Conservation (phyloP, 106 monocot species). For the Platanthera zijinensis region DNA sequence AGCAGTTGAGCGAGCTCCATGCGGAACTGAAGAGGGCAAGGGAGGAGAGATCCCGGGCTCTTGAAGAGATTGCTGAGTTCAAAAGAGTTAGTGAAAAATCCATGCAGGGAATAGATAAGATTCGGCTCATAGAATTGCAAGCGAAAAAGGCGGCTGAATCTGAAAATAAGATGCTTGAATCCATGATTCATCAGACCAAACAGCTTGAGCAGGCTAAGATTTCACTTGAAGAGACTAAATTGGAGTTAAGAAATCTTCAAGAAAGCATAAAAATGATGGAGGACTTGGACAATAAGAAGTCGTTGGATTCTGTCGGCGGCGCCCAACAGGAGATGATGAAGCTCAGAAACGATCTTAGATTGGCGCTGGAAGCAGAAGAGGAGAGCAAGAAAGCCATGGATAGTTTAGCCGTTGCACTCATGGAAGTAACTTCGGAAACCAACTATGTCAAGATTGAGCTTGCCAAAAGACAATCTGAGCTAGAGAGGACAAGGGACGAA, state of each 20-base stretch:
- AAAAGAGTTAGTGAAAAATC: conserved; percentile 15
- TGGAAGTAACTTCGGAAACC: conserved; percentile 2
- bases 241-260: conserved; percentile 10
- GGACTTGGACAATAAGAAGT: conserved; percentile 4
- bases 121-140: conserved; percentile 13
- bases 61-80: conserved; percentile 30
- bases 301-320: background rate
- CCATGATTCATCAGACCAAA: conserved; percentile 55
- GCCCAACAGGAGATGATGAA: conserved; percentile 2
- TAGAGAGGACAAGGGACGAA: conserved; percentile 11
- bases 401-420: conserved; percentile 4
- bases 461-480: conserved; percentile 9
- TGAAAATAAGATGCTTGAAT: conserved; percentile 65
- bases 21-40: conserved; percentile 47
- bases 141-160: conserved; percentile 45
- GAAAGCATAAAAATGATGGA: conserved; percentile 3
- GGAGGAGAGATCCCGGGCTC: conserved; percentile 33
- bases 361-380: conserved; percentile 10
- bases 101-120: background rate
- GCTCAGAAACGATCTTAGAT: conserved; percentile 5
- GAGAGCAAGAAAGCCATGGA: conserved; percentile 8
- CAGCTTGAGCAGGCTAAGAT: conserved; percentile 75
- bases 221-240: conserved; percentile 10
- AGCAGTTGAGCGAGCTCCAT: conserved; percentile 32
- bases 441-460: conserved; percentile 14